These are phyloP conservation scores for Suillus paluster DNA, from an alignment of 768 basidiomycete species.

Conservation along the genomic window DNA sequence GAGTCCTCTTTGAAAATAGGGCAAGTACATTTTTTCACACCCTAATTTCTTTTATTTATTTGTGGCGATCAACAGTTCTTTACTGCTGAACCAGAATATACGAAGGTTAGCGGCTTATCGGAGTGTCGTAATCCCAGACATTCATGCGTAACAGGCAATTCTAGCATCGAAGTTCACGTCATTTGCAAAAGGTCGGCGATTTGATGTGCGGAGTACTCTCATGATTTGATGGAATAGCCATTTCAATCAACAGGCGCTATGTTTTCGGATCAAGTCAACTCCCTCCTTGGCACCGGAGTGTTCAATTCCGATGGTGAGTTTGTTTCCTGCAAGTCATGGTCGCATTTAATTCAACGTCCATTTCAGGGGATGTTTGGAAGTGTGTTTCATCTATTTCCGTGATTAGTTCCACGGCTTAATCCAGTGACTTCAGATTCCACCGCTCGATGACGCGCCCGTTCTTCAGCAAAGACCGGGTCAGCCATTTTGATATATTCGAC, in stretches of 20 bases:
- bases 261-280: conserved; percentile 26
- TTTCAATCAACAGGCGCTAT: conserved; percentile 22
- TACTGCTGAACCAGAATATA: conserved; percentile 43
- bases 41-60: background rate
- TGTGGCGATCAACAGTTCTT: conserved; percentile 31
- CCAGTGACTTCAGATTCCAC: conserved; percentile 37
- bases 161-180: conserved; percentile 42
- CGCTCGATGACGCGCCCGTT: conserved; percentile 48
- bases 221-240: conserved; percentile 3
- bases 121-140: background rate
- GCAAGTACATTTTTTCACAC: conserved; percentile 12
- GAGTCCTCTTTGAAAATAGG: conserved; percentile 31
- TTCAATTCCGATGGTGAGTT: conserved; percentile 45
- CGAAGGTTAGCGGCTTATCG: conserved; percentile 34
- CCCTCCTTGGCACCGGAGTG: conserved; percentile 41
- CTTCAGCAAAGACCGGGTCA: conserved; percentile 44
- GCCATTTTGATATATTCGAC: conserved; percentile 46
- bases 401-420: conserved; percentile 2
- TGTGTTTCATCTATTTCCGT: conserved; percentile 17
- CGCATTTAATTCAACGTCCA: background rate
- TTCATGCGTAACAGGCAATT: conserved; percentile 33
- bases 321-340: background rate
- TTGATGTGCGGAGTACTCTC: background rate
- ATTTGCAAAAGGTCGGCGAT: conserved; percentile 39
- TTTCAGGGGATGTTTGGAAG: conserved; percentile 45